phyloP scores from a whole-genome alignment of 2,329 filamentous ascomycete species.

The Aureobasidium lini region DNA sequence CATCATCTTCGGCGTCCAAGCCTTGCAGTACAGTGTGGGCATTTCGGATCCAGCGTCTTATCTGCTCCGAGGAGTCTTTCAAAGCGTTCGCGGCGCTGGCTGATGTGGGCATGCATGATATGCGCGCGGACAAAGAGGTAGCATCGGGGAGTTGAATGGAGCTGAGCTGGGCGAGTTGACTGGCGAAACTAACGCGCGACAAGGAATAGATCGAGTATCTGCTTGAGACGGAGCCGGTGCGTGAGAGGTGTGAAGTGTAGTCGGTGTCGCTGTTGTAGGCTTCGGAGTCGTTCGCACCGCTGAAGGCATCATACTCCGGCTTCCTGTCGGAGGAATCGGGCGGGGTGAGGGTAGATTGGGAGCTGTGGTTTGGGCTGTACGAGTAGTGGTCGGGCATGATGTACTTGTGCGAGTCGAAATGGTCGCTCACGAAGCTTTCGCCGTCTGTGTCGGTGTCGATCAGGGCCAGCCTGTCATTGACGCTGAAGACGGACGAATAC shows the following conservation, averaged over 20 bases:
- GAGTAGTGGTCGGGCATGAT: slow-evolving; percentile 59
- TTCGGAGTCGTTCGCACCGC: slow-evolving; percentile 49
- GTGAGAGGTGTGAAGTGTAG: slow-evolving; percentile 26
- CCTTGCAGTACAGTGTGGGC: slow-evolving; percentile 82
- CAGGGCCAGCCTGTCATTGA: slow-evolving; percentile 48
- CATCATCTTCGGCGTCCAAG: slow-evolving; percentile 90
- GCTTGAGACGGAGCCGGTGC: slow-evolving; percentile 58
- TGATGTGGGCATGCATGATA: slow-evolving; percentile 77
- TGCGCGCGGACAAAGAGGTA: slow-evolving; percentile 70
- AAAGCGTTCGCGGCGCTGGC: slow-evolving; percentile 76
- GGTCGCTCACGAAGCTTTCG: slow-evolving; percentile 22
- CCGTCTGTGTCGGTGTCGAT: slow-evolving; percentile 40
- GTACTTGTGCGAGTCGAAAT: slow-evolving; percentile 66
- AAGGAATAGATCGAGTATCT: slow-evolving; percentile 89
- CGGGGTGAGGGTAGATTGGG: neutral
- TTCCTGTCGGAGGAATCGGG: slow-evolving; percentile 24
- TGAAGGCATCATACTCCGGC: slow-evolving; percentile 16
- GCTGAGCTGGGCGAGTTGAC: slow-evolving; percentile 85
- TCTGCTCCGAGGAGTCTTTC: slow-evolving; percentile 83
- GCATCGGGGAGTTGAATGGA: slow-evolving; percentile 84
- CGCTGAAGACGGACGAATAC: slow-evolving; percentile 40
- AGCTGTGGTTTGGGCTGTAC: slow-evolving; percentile 24
- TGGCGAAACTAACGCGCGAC: slow-evolving; percentile 84
- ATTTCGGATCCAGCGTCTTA: slow-evolving; percentile 87
- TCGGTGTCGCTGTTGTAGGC: slow-evolving; percentile 4